phyloP scores from a whole-genome alignment of 1,284 basidiomycete species.

The Schizophyllum amplum region DNA sequence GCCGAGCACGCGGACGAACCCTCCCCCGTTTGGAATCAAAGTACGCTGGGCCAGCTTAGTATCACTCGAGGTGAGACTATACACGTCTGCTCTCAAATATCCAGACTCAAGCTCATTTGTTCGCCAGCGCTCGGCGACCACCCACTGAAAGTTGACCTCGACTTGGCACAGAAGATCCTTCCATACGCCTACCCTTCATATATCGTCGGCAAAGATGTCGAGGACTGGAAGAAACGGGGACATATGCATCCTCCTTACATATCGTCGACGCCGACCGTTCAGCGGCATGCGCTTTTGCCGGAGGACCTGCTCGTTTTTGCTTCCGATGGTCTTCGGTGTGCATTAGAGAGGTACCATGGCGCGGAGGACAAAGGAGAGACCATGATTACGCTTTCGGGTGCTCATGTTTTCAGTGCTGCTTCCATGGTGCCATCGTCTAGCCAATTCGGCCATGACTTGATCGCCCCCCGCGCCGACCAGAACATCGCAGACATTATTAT shows the following conservation, averaged over 20 bases:
- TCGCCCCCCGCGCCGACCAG: neutral
- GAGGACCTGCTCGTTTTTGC: conserved; percentile 12
- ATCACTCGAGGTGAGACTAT: conserved; percentile 7
- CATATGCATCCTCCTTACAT: conserved; percentile 8
- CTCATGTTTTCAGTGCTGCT: no score
- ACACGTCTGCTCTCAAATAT: neutral
- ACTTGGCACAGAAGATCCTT: conserved; percentile 2
- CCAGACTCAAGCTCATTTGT: neutral
- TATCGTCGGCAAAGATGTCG: neutral
- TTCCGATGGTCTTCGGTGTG: conserved; percentile 12
- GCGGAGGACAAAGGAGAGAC: conserved; percentile 5
- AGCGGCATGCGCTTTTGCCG: conserved; percentile 5
- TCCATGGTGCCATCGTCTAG: conserved; percentile 1
- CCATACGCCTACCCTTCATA: conserved; percentile 2
- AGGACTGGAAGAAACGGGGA: neutral
- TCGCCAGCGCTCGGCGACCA: conserved; percentile 7
- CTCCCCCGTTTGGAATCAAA: neutral
- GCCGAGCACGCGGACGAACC: conserved; percentile 7
- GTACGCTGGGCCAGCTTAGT: neutral
- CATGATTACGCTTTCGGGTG: conserved; percentile 5
- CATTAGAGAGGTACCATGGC: conserved; percentile 3
- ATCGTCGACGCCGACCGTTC: conserved; percentile 9
- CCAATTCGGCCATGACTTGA: conserved; percentile 2
- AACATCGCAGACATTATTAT: conserved; percentile 9
- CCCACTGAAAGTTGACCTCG: conserved; percentile 4